Evolutionary conservation across 345 rosid genomes (phyloP).

Genomic region (Eucalyptus decipiens): DNA sequence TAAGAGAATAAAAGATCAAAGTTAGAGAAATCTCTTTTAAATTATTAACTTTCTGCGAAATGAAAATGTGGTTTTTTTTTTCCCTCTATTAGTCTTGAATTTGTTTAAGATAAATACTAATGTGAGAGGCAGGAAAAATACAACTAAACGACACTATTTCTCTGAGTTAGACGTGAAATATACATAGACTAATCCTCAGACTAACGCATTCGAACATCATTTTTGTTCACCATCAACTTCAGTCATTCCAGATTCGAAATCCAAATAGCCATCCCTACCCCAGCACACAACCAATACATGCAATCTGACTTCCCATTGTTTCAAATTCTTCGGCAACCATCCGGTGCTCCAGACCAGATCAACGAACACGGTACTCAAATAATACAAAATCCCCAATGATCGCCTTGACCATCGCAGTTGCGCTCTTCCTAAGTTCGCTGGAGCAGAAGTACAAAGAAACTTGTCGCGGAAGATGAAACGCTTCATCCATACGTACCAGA

Average conservation of each 20-base stretch:
- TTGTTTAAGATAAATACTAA: too few relatives aligned
- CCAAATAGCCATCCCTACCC: slow-evolving; percentile 11
- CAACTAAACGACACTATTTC: neutral
- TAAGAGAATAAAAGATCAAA: neutral
- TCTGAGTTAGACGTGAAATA: neutral
- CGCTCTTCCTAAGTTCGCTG: neutral
- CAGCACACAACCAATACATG: slow-evolving; percentile 27
- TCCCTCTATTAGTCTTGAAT: neutral
- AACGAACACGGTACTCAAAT: neutral
- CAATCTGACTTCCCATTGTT: slow-evolving; percentile 33
- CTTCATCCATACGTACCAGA: slow-evolving; percentile 25
- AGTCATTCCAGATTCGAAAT: neutral
- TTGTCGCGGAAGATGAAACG: neutral
- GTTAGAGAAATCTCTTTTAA: too few relatives aligned
- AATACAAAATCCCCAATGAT: neutral
- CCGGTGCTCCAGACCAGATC: slow-evolving; percentile 1
- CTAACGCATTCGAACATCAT: neutral
- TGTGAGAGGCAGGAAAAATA: neutral
- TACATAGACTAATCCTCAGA: neutral
- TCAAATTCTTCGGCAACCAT: slow-evolving; percentile 36
- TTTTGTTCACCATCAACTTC: neutral
- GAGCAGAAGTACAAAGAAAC: neutral
- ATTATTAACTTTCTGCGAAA: too few relatives aligned
- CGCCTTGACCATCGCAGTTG: slow-evolving; percentile 1
- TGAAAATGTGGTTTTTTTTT: neutral